Evolutionary conservation across 805 yeast genomes (phyloP), one percentile per base, ranked within the genome.

Genomic region (Clavispora carvajalis): DNA sequence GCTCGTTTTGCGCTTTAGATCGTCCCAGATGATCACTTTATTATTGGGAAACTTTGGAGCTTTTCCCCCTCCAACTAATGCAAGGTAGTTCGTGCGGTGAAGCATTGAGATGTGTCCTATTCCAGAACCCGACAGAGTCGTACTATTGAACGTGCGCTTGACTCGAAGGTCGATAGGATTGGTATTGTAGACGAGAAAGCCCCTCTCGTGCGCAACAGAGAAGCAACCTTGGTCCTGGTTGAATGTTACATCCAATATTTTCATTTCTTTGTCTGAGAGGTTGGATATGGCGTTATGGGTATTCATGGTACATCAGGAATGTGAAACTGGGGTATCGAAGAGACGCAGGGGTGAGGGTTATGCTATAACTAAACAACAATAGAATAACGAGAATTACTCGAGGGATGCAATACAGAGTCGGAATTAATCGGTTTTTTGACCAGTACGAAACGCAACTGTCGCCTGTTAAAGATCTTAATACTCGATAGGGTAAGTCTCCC

Each of bases 191-290:
- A 91, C 95, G 39, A 80, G 66, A 59, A 91, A 89, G 13, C 98
- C 97, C 34, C 69, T 62, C 44, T 85, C 89, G 46, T 79, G 82
- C 38, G 93, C 85, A 19, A 86, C 70, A 15, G 95, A 86, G 64
- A 91, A 89, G 59, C 97, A 91, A 26, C 88, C 82, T 53, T 80
- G 85, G 63, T 90, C 96, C 62, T 88, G 95, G 62, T 91, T 91
- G 70, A 88, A 90, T 19, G 79, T 66, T 8, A 84, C 79, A 45
- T 78, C 73, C 16, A 82, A 65, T 28, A 81, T 67, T 38, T 58
- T 72, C 64, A 53, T 57, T 58, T 33, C 49, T 33, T 37, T 34
- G 23, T 24, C 37, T 25, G 41, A 10, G 7, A 43, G 35, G 12
- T 34, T 41, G 22, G 47, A 37, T 34, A 48, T 40, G n/a, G 48